Evolutionary conservation across 2,329 filamentous ascomycete species (phyloP), one percentile per base, ranked within the genome.

Genomic region (Akanthomyces dipterigenus): DNA sequence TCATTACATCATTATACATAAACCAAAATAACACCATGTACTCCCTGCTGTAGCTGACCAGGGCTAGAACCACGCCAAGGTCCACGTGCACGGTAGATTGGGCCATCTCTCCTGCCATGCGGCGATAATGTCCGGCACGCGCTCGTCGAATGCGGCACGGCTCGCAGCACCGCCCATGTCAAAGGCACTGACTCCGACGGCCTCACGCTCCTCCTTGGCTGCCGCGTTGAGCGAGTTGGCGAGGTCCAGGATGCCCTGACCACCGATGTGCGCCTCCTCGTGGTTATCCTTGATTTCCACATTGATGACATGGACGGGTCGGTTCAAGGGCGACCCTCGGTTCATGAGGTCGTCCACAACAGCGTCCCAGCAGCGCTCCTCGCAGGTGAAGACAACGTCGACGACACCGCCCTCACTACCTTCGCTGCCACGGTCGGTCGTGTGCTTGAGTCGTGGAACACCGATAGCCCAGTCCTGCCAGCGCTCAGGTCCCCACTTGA

Each of bases 201-300:
- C 76, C 43, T 88, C 84, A 62, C 91, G 81, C 75, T 97, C 93
- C 71, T 93, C 87, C 31, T 76, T 80, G 0, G 95, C 95, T 0
- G 86, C 90, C 20, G 85, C 83, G 71, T 98, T 98, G 63, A 99
- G 77, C 36, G 86, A 86, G 70, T 93, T 85, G 1, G 95, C 95
- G 40, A 99, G 81, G 70, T 99, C 95, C 42, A 98, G 81, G 63
- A 99, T 99, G 49, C 91, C 95, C 67, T 88, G 86, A 1, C 95
- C 95, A 11, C 95, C 95, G 2, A 97, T 84, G 24, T 93, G 81
- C 0, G 95, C 95, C 75, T 99, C 95, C 73, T 99, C 93, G 70
- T 98, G 95, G 70, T 98, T 99, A 76, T 99, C 95, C 74, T 90
- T 93, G 70, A 99, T 99, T 72, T 99, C 95, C 60, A 99, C 89